Evolutionary conservation across 257 asterid genomes (phyloP), one percentile per base, ranked within the genome.

Genomic region (Solanum lycopersicoides): DNA sequence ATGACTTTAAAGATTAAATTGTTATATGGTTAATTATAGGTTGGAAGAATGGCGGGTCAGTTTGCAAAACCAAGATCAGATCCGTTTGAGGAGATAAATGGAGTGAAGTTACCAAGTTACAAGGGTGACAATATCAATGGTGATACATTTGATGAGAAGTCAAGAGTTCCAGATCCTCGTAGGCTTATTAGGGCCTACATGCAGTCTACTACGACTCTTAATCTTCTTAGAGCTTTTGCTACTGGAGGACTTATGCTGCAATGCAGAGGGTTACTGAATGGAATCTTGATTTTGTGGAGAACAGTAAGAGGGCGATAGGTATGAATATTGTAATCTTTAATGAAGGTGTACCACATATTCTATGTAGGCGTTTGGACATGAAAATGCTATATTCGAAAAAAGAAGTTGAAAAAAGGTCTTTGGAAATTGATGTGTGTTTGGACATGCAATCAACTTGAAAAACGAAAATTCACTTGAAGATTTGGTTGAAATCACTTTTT

Each of bases 181-280:
- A 93, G 98, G 92, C 90, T 94, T 96, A 92, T 94, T 35, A 86
- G 96, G 82, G 98, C 98, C 7, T 95, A 95, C 15, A 91, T 95
- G 90, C 97, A 95, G 87, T 93, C 98, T 79, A 98, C 98, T 0
- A 91, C 95, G 1, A 95, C 98, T 86, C 97, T 95, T 84, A 94
- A 91, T 63, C 97, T 94, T 90, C 94, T 95, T 3, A 88, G 97
- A 89, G 96, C 98, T 86, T 94, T 95, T 23, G 97, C 98, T 6
- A 95, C 97, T 4, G 98, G 98, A 83, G 98, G 97, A n/a, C n/a
- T 90, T 95, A 95, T 59, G 97, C 98, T 47, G 98, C 97, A 84
- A 90, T 95, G 97, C 98, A 95, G 95, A 94, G 96, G 85, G 95
- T 95, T 53, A 91, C 94, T n/a, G 95, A 93, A 56, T 94, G 97